A percentile compares a stretch with the other conserved stretches of the same genome.
Evolutionary conservation across 495 filamentous ascomycete genomes (phyloP).

Genomic region (Parachaetomium inaequale): DNA sequence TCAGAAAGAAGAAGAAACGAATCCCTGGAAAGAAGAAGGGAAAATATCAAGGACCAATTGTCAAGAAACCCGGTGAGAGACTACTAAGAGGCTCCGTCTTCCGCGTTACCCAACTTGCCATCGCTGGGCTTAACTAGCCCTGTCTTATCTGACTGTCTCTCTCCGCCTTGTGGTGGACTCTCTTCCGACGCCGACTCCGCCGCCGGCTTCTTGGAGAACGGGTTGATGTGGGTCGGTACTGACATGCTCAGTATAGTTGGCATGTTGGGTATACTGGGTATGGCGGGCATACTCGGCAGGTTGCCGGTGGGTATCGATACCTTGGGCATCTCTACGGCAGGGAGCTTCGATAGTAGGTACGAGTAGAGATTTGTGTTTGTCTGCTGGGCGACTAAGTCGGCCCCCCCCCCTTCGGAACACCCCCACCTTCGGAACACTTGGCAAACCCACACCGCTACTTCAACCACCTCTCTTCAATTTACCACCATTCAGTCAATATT

Average conservation of each 20-base stretch:
- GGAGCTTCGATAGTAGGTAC: constrained; percentile 42
- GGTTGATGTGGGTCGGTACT: constrained; percentile 20
- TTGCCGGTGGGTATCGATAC: constrained; percentile 24
- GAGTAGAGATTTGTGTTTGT: constrained; percentile 39
- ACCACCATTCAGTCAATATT: no score
- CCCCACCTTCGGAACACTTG: no score
- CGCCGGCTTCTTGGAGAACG: constrained; percentile 18
- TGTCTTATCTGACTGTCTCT: neutral
- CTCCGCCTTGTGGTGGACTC: neutral
- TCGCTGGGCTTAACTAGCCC: neutral
- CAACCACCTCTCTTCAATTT: no score
- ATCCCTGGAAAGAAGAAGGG: no score
- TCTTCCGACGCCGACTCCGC: neutral
- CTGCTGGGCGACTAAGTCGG: constrained; percentile 45
- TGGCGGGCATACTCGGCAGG: constrained; percentile 20
- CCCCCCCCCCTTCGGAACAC: no score
- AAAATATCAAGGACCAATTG: no score
- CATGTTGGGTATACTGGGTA: constrained; percentile 30
- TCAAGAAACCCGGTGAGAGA: no score
- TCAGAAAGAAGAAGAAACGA: no score
- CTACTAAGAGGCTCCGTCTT: no score
- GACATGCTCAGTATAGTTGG: constrained; percentile 23
- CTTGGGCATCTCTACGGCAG: constrained; percentile 34
- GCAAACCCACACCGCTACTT: no score
- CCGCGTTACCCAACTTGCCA: neutral